Evolutionary conservation across 2,329 filamentous ascomycete species (phyloP).

Genomic region (Neophaeococcomyces aloes): DNA sequence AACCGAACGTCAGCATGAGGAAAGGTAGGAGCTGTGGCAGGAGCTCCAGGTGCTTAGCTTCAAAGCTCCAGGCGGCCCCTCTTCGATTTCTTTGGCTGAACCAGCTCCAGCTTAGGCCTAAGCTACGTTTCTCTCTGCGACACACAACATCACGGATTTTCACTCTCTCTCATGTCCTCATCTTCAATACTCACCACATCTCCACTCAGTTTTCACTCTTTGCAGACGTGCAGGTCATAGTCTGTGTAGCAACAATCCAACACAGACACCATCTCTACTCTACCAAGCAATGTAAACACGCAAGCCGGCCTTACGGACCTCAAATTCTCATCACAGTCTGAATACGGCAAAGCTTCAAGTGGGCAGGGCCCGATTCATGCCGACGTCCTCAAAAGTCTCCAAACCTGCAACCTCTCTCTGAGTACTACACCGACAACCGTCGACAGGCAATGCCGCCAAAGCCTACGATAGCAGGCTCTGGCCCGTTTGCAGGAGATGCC

Average conservation of each 20-base stretch:
- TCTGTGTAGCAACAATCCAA: conserved; percentile 4
- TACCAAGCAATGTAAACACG: conserved; percentile 7
- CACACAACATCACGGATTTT: background rate
- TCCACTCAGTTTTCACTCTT: conserved; percentile 2
- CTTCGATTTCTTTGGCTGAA: conserved; percentile 1
- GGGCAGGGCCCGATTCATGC: conserved; percentile 9
- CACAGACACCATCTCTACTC: conserved; percentile 4
- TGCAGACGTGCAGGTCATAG: conserved; percentile 3
- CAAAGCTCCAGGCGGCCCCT: background rate
- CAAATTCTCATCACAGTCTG: conserved; percentile 6
- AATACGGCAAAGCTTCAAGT: conserved; percentile 8
- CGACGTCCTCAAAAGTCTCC: conserved; percentile 4
- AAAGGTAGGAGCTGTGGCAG: background rate
- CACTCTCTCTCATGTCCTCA: conserved; percentile 1
- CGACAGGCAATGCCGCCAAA: conserved; percentile 69
- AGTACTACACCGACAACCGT: conserved; percentile 26
- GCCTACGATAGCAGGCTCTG: conserved; percentile 76
- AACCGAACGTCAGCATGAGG: too few relatives aligned
- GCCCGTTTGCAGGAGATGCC: conserved; percentile 72
- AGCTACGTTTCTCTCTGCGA: background rate
- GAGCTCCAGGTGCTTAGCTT: conserved; percentile 5
- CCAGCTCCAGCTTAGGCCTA: conserved; percentile 1
- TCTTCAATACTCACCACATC: conserved; percentile 6
- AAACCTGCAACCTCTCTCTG: conserved; percentile 1
- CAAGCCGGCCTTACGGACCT: background rate